Evolutionary conservation across 2,329 filamentous ascomycete species (phyloP), one percentile per base, ranked within the genome.

Genomic region (Cladosporium sp.): DNA sequence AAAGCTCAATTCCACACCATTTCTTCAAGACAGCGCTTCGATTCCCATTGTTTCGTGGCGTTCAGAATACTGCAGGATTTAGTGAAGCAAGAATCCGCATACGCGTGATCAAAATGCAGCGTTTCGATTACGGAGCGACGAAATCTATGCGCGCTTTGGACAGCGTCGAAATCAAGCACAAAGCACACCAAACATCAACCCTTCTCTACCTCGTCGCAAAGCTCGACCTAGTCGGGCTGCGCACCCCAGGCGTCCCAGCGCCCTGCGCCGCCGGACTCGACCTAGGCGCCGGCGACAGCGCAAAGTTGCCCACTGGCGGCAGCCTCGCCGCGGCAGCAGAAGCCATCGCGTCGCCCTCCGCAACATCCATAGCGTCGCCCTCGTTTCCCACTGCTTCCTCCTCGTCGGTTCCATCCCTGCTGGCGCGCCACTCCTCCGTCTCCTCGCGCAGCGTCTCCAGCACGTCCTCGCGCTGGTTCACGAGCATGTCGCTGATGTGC

Each of bases 401-500:
- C 7, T 55, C 55, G 2, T 51, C 43, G 10, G 22, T 34, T 2
- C 19, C 46, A 18, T 35, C 18, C n/a, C 44, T 43, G 1, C 18
- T 37, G 6, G 38, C 22, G 14, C 61, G 54, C 65, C 69, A 74
- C 16, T 71, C 70, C 35, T 63, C 64, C n/a, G 70, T 74, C 45
- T 68, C 67, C 34, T 66, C 57, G 31, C 70, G 60, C 33, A 84
- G 70, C 60, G 72, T 70, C 9, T 70, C 61, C 48, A 72, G 72
- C 1, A 83, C 77, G 16, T 77, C 70, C 1, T 73, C 65, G 54
- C 74, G 70, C 63, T 83, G 78, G 53, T 74, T 68, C 14, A 70
- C 59, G 45, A 84, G 70, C 80, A 84, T 84, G 42, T 81, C 76
- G 54, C 77, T 77, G 40, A 83, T 67, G 1, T 70, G 69, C 2